Evolutionary conservation across 2,329 filamentous ascomycete genomes (phyloP).

Genomic region (Talaromyces amestolkiae): DNA sequence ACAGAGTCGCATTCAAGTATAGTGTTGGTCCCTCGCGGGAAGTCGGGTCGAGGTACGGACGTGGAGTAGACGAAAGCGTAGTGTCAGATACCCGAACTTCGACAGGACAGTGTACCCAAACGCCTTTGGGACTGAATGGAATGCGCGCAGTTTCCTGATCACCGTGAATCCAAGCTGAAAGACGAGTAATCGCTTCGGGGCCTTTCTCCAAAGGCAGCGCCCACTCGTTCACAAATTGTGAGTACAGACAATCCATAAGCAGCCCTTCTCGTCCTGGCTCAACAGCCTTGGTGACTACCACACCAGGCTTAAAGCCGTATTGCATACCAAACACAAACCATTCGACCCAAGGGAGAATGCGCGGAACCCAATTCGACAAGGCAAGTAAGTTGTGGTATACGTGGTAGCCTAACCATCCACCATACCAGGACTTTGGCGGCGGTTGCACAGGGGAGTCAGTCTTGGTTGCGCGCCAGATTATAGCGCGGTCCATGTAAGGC

Average conservation of each 20-base stretch:
- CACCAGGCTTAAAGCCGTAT: conserved; percentile 75
- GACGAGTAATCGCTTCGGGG: conserved; percentile 77
- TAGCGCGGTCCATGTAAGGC: conserved; percentile 82
- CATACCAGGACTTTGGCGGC: conserved; percentile 73
- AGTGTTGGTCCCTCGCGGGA: conserved; percentile 67
- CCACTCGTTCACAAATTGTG: conserved; percentile 99
- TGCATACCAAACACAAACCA: conserved; percentile 98
- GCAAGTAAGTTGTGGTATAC: conserved; percentile 90
- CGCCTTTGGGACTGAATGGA: conserved; percentile 72
- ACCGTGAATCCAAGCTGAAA: conserved; percentile 81
- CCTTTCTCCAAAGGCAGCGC: conserved; percentile 82
- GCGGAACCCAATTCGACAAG: conserved; percentile 72
- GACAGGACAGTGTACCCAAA: conserved; percentile 86
- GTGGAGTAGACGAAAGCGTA: conserved; percentile 47
- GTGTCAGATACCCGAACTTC: conserved; percentile 86
- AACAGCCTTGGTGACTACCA: conserved; percentile 67
- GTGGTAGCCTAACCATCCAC: conserved; percentile 76
- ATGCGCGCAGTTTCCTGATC: conserved; percentile 70
- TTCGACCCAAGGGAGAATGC: conserved; percentile 81
- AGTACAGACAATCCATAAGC: conserved; percentile 95
- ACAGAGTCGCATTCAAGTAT: conserved; percentile 87
- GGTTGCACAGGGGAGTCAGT: conserved; percentile 61
- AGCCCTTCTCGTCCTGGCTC: conserved; percentile 77
- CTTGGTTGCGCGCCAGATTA: conserved; percentile 85
- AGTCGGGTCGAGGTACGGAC: conserved; percentile 72